Evolutionary conservation across 495 filamentous ascomycete genomes (phyloP), one percentile per base, ranked within the genome.

Genomic region (Bombardia bombarda): DNA sequence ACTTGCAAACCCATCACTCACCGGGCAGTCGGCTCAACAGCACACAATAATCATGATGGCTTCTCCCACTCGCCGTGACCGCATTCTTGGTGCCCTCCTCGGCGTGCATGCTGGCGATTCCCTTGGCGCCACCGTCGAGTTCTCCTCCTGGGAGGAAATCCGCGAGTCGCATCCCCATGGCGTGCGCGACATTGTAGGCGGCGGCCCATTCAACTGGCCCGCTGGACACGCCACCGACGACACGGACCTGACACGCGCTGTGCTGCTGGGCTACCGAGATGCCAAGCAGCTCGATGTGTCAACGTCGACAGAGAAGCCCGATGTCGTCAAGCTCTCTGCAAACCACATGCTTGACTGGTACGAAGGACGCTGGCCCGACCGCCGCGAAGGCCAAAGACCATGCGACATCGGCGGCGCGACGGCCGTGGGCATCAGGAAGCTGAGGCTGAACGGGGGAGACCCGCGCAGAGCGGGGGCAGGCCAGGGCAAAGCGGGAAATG

Each of bases 71-170:
- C 46, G 33, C 32, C 37, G 34, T 1, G 34, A 50, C 23, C 46
- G 57, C 18, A 48, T 51, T 32, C 40, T 56, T 8, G 60, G 60
- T 37, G 60, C 57, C 36, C 50, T 63, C 12, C 55, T 63, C 13
- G 60, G 52, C 23, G 49, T 63, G 16, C 60, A 63, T 45, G 57
- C 60, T 0, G 60, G 57, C 47, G 60, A 63, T 40, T 35, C 50
- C 26, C 57, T 63, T 26, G 60, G 60, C 22, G 55, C 60, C 1
- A 61, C 55, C 13, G 23, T 56, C 22, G 60, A 63, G 24, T 63
- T 63, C 42, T n/a, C 30, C 3, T 28, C 50, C 9, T 57, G 52
- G 50, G 46, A 49, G 8, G 1, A 34, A n/a, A 57, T 63, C 46
- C 26, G 30, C 3, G 4, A 2, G 16, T 1, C 33, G 0, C 25